Evolutionary conservation across 177 flowering plant species (phyloP).

Genomic region (Vitis hybrid): DNA sequence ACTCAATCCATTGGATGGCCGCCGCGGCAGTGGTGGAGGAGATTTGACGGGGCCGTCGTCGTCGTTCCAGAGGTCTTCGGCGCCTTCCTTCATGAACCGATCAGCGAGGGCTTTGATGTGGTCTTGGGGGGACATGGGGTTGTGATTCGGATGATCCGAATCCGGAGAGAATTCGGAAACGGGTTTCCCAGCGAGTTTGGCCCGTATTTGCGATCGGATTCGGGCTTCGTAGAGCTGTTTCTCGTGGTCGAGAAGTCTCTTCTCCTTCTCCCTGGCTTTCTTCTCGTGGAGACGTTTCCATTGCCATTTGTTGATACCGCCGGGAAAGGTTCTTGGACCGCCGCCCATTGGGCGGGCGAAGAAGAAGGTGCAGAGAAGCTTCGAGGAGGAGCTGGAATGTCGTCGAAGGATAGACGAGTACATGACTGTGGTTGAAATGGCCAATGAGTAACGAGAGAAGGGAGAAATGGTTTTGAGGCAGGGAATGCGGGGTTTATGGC

Average conservation of each 20-base stretch:
- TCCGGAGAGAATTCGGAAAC: conserved; percentile 4
- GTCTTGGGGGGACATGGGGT: conserved; percentile 57
- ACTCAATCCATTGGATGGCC: background rate
- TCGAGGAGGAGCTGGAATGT: conserved; percentile 28
- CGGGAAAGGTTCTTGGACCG: conserved; percentile 94
- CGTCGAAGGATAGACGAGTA: conserved; percentile 27
- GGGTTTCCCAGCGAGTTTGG: conserved; percentile 39
- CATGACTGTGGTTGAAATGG: conserved; percentile 1
- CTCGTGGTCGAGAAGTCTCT: conserved; percentile 75
- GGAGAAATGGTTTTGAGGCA: background rate
- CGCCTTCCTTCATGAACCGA: conserved; percentile 84
- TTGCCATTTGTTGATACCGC: conserved; percentile 97
- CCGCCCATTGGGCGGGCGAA: conserved; percentile 83
- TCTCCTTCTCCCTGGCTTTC: conserved; percentile 84
- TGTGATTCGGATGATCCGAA: conserved; percentile 11
- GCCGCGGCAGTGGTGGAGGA: conserved; percentile 14
- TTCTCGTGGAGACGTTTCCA: conserved; percentile 98
- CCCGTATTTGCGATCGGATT: conserved; percentile 72
- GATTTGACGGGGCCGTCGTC: conserved; percentile 67
- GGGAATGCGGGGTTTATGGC: background rate
- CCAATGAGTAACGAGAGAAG: background rate
- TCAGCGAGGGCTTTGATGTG: conserved; percentile 82
- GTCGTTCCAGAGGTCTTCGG: conserved; percentile 92
- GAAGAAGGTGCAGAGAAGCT: conserved; percentile 30
- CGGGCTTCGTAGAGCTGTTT: conserved; percentile 89